phyloP scores from a whole-genome alignment of 371 early-diverging fungal species.

The Coemansia sp. region DNA sequence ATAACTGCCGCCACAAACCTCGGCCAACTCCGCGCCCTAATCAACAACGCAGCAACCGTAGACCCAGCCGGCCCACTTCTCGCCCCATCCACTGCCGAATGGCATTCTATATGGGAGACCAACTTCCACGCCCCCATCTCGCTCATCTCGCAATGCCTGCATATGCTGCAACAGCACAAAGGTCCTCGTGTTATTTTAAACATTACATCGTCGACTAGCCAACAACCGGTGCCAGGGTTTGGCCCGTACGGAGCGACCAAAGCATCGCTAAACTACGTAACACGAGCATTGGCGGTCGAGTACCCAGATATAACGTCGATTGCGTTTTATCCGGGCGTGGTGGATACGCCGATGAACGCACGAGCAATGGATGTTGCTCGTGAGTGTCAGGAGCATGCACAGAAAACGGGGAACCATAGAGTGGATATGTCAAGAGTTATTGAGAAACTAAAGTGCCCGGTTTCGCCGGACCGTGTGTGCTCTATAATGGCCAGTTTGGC shows the following conservation, averaged over 20 bases:
- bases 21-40: slow-evolving; percentile 11
- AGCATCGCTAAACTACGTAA: slow-evolving; percentile 33
- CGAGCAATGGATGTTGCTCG: slow-evolving; percentile 8
- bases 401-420: neutral
- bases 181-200: slow-evolving; percentile 14
- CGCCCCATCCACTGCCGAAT: slow-evolving; percentile 3
- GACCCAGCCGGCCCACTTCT: slow-evolving; percentile 26
- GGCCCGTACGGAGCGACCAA: slow-evolving; percentile 35
- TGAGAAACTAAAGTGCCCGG: slow-evolving; percentile 17
- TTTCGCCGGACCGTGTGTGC: slow-evolving; percentile 12
- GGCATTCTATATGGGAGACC: slow-evolving; percentile 12
- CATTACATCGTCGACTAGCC: slow-evolving; percentile 39
- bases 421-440: slow-evolving; percentile 3
- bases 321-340: slow-evolving; percentile 44
- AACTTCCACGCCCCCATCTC: slow-evolving; percentile 25
- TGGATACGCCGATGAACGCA: slow-evolving; percentile 27
- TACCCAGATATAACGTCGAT: slow-evolving; percentile 31
- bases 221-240: slow-evolving; percentile 32
- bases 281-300: slow-evolving; percentile 19
- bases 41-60: slow-evolving; percentile 40
- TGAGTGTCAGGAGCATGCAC: neutral
- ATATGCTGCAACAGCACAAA: neutral
- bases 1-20: neutral
- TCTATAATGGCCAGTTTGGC: slow-evolving; percentile 42
- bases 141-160: slow-evolving; percentile 10